Evolutionary conservation across 2,329 filamentous ascomycete genomes (phyloP).

Genomic region (Cucurbitaria berberidis): DNA sequence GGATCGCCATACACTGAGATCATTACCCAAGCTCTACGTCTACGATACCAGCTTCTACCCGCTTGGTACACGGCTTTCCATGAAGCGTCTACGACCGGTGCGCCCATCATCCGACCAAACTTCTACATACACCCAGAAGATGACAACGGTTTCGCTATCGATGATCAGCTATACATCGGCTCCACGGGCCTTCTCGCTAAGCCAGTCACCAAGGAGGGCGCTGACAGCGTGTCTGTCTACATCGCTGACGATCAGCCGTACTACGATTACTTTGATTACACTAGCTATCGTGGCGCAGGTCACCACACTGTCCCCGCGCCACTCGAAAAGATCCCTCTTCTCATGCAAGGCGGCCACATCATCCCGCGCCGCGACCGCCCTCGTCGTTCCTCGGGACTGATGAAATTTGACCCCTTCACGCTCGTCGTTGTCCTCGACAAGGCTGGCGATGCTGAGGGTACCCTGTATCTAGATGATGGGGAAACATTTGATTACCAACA

Average conservation of each 20-base stretch:
- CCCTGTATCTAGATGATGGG: constrained; percentile 90
- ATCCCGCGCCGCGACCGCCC: constrained; percentile 88
- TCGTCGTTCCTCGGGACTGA: constrained; percentile 81
- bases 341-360: constrained; percentile 93
- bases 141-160: constrained; percentile 84
- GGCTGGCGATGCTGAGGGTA: constrained; percentile 75
- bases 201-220: constrained; percentile 81
- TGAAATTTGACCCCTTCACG: constrained; percentile 95
- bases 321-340: constrained; percentile 82
- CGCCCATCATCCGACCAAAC: constrained; percentile 88
- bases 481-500: constrained; percentile 87
- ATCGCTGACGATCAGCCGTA: constrained; percentile 88
- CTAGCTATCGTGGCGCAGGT: constrained; percentile 73
- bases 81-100: constrained; percentile 80
- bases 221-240: constrained; percentile 77
- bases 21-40: constrained; percentile 83
- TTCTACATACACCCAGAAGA: constrained; percentile 90
- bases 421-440: constrained; percentile 77
- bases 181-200: constrained; percentile 90
- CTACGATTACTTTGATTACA: constrained; percentile 94
- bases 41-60: constrained; percentile 88
- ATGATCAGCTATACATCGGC: constrained; percentile 93
- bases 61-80: constrained; percentile 98
- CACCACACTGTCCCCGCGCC: constrained; percentile 77
- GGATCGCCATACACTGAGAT: constrained; percentile 85